Percentiles rank a stretch among this genome's conserved stretches.
These are phyloP conservation scores for Colletotrichum sp. DNA, from an alignment of 2,329 filamentous ascomycete genomes.

Conservation along the genomic window DNA sequence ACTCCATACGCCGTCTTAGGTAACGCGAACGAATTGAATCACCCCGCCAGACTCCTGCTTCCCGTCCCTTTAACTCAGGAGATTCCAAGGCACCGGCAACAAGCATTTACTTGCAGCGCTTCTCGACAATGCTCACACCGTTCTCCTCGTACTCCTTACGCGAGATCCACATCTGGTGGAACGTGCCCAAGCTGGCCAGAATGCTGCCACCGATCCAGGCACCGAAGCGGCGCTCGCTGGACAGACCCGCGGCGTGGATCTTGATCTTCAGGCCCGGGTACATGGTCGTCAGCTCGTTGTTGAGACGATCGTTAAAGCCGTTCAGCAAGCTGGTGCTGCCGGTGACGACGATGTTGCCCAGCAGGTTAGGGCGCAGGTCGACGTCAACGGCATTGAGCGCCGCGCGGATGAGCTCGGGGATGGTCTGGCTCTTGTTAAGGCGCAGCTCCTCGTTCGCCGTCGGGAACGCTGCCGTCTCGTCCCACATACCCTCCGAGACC, in stretches of 20 bases:
- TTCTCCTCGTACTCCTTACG: slow-evolving; percentile 98
- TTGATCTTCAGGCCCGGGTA: slow-evolving; percentile 89
- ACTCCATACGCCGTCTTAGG: slow-evolving; percentile 16
- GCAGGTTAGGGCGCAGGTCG: slow-evolving; percentile 81
- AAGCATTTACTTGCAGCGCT: slow-evolving; percentile 80
- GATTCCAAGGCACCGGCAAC: neutral
- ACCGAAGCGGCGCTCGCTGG: slow-evolving; percentile 88
- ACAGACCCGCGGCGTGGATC: slow-evolving; percentile 84
- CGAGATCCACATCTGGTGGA: slow-evolving; percentile 99
- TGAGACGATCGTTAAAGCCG: slow-evolving; percentile 89
- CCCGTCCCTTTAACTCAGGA: neutral
- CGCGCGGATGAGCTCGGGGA: slow-evolving; percentile 81
- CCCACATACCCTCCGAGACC: slow-evolving; percentile 89
- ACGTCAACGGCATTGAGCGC: slow-evolving; percentile 84
- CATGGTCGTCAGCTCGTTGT: slow-evolving; percentile 79
- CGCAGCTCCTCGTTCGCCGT: slow-evolving; percentile 40
- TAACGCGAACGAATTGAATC: slow-evolving; percentile 2
- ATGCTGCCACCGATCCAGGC: slow-evolving; percentile 98
- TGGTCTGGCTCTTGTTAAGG: slow-evolving; percentile 76
- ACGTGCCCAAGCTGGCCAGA: slow-evolving; percentile 91
- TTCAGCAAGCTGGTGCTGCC: slow-evolving; percentile 87
- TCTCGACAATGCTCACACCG: slow-evolving; percentile 88
- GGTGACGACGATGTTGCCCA: slow-evolving; percentile 91
- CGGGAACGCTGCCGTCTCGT: slow-evolving; percentile 76
- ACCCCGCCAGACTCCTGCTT: slow-evolving; percentile 14